These are phyloP conservation scores for Citrus mangshanensis DNA, from an alignment of 345 rosid genomes.

Conservation along the genomic window DNA sequence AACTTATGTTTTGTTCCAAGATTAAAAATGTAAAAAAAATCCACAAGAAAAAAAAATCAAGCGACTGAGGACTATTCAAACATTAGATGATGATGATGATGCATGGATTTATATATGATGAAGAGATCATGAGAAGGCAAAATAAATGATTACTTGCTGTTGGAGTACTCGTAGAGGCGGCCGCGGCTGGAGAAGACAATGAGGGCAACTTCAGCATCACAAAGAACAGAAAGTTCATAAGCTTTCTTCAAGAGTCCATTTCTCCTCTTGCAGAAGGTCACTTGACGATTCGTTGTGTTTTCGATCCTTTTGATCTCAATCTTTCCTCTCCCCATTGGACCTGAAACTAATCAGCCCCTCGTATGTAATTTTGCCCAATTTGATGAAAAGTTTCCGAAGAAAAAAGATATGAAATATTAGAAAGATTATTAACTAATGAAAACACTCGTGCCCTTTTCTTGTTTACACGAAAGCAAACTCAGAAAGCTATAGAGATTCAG, in stretches of 20 bases:
- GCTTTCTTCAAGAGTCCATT: slow-evolving; percentile 92
- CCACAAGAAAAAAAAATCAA: background rate
- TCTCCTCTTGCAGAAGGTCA: slow-evolving; percentile 94
- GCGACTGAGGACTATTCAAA: background rate
- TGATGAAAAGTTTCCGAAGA: background rate
- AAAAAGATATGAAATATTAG: background rate
- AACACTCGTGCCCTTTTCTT: background rate
- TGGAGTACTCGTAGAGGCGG: slow-evolving; percentile 93
- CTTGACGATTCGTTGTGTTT: slow-evolving; percentile 91
- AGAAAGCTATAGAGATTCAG: background rate
- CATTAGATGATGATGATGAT: background rate
- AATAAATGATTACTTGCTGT: slow-evolving; percentile 59
- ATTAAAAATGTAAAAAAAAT: background rate
- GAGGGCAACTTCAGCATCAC: slow-evolving; percentile 94
- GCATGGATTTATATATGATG: background rate
- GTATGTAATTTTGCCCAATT: background rate
- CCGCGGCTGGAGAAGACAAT: slow-evolving; percentile 96
- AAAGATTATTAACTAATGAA: background rate
- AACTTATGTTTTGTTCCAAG: background rate
- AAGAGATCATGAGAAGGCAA: background rate
- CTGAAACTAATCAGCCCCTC: background rate
- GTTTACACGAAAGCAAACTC: background rate
- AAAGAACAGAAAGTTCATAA: slow-evolving; percentile 79
- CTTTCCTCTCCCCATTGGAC: slow-evolving; percentile 89
- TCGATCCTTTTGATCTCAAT: slow-evolving; percentile 97